phyloP scores from a whole-genome alignment of 805 yeast genomes.

The Saccharomycopsis malanga region DNA sequence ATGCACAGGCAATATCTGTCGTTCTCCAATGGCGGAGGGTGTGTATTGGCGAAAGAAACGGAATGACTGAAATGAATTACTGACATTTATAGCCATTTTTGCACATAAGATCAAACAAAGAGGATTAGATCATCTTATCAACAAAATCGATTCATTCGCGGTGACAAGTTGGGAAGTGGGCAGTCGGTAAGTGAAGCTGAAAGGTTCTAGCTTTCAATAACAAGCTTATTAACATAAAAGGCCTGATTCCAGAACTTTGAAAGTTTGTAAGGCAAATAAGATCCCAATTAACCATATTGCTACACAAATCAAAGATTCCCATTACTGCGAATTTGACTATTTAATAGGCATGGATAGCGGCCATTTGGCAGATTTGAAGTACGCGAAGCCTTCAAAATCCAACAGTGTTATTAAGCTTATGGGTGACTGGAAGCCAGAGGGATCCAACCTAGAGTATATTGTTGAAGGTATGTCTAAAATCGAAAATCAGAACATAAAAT shows the following conservation, averaged over 20 bases:
- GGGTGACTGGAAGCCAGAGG: constrained; percentile 18
- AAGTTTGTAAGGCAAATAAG: constrained; percentile 9
- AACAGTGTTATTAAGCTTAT: constrained; percentile 8
- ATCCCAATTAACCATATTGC: constrained; percentile 16
- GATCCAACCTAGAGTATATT: constrained; percentile 11
- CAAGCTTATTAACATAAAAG: background rate
- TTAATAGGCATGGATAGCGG: constrained; percentile 18
- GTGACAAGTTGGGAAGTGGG: constrained; percentile 17
- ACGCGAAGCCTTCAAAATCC: constrained; percentile 3
- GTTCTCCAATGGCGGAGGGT: constrained; percentile 20
- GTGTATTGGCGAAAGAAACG: too few species aligned
- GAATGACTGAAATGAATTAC: background rate
- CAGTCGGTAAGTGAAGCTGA: constrained; percentile 2
- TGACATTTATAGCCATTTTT: constrained; percentile 7
- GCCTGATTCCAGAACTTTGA: constrained; percentile 13
- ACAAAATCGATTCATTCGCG: constrained; percentile 16
- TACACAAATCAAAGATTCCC: constrained; percentile 2
- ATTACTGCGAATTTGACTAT: constrained; percentile 12
- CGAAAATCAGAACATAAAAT: background rate
- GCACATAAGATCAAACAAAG: constrained; percentile 13
- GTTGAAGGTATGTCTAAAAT: constrained; percentile 9
- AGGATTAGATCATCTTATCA: constrained; percentile 3
- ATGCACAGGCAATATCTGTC: constrained; percentile 20
- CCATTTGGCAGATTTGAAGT: constrained; percentile 13
- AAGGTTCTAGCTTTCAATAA: background rate